Conservation (phyloP, 2,329 filamentous ascomycete genomes). For the Fusarium fracticaudum region DNA sequence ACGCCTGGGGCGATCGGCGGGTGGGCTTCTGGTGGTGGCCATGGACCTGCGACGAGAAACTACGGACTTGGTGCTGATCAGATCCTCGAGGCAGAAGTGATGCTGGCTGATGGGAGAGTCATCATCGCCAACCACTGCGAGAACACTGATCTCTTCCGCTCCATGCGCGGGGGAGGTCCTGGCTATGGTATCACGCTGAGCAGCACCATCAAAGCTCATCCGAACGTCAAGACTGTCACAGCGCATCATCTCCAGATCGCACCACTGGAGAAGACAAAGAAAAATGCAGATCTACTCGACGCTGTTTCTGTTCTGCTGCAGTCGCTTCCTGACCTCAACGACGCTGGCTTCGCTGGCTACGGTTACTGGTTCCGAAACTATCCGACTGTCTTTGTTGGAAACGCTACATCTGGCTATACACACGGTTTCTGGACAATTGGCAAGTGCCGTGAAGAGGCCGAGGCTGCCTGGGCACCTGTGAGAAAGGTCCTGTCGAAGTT, state of each 20-base stretch:
- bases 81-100: constrained; percentile 26
- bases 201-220: constrained; percentile 25
- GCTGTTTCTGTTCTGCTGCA: constrained; percentile 6
- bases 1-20: constrained; percentile 27
- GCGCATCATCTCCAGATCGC: constrained; percentile 12
- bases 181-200: constrained; percentile 22
- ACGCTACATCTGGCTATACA: constrained; percentile 22
- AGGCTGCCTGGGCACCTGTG: constrained; percentile 6
- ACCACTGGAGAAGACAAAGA: constrained; percentile 12
- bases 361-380: constrained; percentile 31
- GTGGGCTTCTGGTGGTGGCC: constrained; percentile 24
- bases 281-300: constrained; percentile 10
- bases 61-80: constrained; percentile 27
- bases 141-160: constrained; percentile 23
- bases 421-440: constrained; percentile 25
- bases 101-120: constrained; percentile 15
- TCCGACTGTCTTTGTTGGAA: constrained; percentile 3
- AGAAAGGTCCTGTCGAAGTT: constrained; percentile 3
- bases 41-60: constrained; percentile 27
- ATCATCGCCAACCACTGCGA: constrained; percentile 20
- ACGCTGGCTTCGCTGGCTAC: constrained; percentile 28
- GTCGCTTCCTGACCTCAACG: constrained; percentile 22
- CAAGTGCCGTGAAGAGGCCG: not conserved
- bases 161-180: constrained; percentile 23
- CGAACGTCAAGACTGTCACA: constrained; percentile 16